Conservation (phyloP, 2,329 filamentous ascomycete genomes). For the Penicillium sp. region DNA sequence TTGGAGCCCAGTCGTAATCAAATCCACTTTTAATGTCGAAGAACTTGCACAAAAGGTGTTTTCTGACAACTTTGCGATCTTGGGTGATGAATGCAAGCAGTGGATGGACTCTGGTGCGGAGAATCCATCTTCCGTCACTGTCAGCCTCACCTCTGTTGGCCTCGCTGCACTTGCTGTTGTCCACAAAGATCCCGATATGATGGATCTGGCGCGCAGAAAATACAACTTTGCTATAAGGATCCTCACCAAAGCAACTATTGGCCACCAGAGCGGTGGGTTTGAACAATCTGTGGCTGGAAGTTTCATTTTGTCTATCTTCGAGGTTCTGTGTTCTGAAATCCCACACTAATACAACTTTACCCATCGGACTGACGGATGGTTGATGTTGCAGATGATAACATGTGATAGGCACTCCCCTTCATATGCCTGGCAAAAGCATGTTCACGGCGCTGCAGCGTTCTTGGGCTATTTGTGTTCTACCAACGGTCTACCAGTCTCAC, state of each 20-base stretch:
- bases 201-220: constrained; percentile 1
- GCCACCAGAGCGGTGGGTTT: background rate
- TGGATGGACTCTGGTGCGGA: background rate
- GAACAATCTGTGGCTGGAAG: constrained; percentile 4
- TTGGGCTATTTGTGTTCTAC: background rate
- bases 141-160: constrained; percentile 4
- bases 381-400: background rate
- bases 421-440: constrained; percentile 1
- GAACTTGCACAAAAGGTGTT: constrained; percentile 5
- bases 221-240: background rate
- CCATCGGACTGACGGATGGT: background rate
- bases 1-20: background rate
- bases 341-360: background rate
- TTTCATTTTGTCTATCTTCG: constrained; percentile 5
- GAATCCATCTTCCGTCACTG: background rate
- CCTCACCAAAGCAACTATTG: background rate
- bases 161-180: constrained; percentile 4
- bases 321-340: background rate
- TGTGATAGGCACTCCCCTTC: background rate
- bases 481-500: background rate
- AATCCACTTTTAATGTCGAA: background rate
- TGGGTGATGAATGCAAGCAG: background rate
- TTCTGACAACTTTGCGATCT: background rate
- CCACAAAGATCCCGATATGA: constrained; percentile 1
- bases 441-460: background rate